phyloP scores from a whole-genome alignment of 768 basidiomycete species.

The Lentinula sp. region DNA sequence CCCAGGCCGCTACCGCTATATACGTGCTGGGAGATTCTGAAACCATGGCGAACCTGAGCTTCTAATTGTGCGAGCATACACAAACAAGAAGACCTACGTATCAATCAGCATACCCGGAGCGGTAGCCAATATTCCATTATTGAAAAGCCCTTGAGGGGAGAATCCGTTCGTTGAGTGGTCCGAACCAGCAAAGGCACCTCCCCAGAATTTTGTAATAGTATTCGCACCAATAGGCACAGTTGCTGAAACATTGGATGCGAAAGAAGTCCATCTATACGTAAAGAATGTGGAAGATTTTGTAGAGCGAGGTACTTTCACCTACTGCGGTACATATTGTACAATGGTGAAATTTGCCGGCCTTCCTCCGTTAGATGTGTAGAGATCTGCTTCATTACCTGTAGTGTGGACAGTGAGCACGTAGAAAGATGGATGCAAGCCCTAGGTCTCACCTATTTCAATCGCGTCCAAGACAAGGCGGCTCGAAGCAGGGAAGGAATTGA shows the following conservation, averaged over 20 bases:
- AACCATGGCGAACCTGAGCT: neutral
- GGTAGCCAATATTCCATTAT: slow-evolving; percentile 42
- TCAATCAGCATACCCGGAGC: slow-evolving; percentile 43
- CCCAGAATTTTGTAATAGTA: slow-evolving; percentile 41
- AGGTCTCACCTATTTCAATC: slow-evolving; percentile 38
- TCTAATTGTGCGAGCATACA: neutral
- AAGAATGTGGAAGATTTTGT: neutral
- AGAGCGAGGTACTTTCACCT: slow-evolving; percentile 14
- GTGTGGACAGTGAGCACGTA: neutral
- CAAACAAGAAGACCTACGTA: slow-evolving; percentile 30
- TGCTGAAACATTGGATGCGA: slow-evolving; percentile 42
- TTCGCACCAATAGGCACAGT: slow-evolving; percentile 29
- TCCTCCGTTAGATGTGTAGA: slow-evolving; percentile 41
- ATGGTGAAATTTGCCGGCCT: slow-evolving; percentile 33
- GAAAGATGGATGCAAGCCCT: neutral
- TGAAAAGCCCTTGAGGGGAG: slow-evolving; percentile 56
- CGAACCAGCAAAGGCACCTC: slow-evolving; percentile 42
- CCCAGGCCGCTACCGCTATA: slow-evolving; percentile 24
- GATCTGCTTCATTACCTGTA: slow-evolving; percentile 49
- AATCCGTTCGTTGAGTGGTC: slow-evolving; percentile 37
- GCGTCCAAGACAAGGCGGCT: slow-evolving; percentile 44
- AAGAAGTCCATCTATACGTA: slow-evolving; percentile 39
- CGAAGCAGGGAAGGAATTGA: slow-evolving; percentile 32
- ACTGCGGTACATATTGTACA: slow-evolving; percentile 45
- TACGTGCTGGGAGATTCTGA: slow-evolving; percentile 49